Evolutionary conservation across 805 yeast species (phyloP).

Genomic region (Metschnikowia colocasiae): DNA sequence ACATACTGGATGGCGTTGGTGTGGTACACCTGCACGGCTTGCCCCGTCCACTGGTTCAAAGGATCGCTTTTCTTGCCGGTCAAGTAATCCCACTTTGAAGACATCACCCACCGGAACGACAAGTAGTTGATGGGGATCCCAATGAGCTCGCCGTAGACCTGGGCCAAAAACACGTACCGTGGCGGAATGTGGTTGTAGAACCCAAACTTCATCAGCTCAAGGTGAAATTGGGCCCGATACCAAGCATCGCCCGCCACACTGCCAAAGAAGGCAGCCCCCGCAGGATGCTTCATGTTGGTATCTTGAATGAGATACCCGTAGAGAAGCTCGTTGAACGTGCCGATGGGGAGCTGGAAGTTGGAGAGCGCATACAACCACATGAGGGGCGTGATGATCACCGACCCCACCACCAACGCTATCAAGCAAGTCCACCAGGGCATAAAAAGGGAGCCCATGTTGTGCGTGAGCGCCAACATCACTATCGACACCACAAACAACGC

Average conservation of each 20-base stretch:
- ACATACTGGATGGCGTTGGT: conserved; percentile 52
- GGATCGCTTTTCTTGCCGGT: conserved; percentile 38
- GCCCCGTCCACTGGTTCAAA: conserved; percentile 52
- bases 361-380: conserved; percentile 49
- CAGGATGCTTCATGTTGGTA: conserved; percentile 37
- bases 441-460: conserved; percentile 24
- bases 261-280: conserved; percentile 47
- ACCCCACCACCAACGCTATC: conserved; percentile 43
- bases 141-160: conserved; percentile 48
- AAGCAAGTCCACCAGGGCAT: conserved; percentile 44
- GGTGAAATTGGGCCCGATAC: conserved; percentile 46
- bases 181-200: conserved; percentile 55
- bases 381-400: conserved; percentile 46
- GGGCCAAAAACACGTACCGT: conserved; percentile 46
- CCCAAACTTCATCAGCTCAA: conserved; percentile 44
- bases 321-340: conserved; percentile 48
- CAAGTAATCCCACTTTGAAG: conserved; percentile 36
- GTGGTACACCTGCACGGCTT: conserved; percentile 37
- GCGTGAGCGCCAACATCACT: conserved; percentile 8
- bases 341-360: conserved; percentile 51
- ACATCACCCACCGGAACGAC: conserved; percentile 46
- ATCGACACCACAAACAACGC: conserved; percentile 32
- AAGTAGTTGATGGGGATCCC: conserved; percentile 52
- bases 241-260: conserved; percentile 54
- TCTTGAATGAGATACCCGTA: conserved; percentile 46